Base-by-base conservation (phyloP, 441 rosid species). In the Aleurites moluccanus region DNA sequence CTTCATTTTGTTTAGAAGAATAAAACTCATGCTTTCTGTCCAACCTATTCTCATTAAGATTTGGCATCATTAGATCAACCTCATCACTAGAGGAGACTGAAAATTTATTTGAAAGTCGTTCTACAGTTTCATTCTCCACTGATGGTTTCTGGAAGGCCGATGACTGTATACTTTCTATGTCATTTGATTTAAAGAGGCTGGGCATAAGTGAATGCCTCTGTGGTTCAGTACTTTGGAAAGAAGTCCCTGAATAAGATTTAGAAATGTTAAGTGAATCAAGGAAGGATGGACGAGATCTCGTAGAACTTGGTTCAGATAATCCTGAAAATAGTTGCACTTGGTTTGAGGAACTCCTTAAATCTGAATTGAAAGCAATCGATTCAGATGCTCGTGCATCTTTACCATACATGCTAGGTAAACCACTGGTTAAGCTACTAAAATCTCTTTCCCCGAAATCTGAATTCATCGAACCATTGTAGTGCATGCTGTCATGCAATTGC, bases 281-380 rank as follows among this genome's bases (percentile, higher is more conserved):
- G 80, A 93, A 92, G 59, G 99, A 96, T 38, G 97, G 91, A 57
- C 98, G 93, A 70, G 88, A 85, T 86, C 86, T 92, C 83, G 86
- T 75, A 75, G 84, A 81, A 74, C 50, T 86, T 52, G 88, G 69
- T 76, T 93, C 96, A 83, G 72, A 86, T 77, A 81, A 52, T 65
- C 83, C 82, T 21, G 83, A 64, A 82, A 83, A n/a, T 74, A 56
- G 73, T 10, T 89, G 72, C 3, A 73, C 67, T n/a, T 78, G 64
- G 78, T 81, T 75, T 15, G 83, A 79, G 68, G 89, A 83, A 86
- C 83, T 86, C 78, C 80, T 84, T 61, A 64, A 59, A 79, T 85
- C 82, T 49, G 85, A 86, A 78, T 68, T 50, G 59, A 67, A 87
- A 79, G 82, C 83, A 68, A 88, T 78, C 70, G 87, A 72, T 76